Percentiles rank a stretch among this genome's conserved stretches.
phyloP scores from a whole-genome alignment of 495 filamentous ascomycete genomes.

The Trichoderma reesei region DNA sequence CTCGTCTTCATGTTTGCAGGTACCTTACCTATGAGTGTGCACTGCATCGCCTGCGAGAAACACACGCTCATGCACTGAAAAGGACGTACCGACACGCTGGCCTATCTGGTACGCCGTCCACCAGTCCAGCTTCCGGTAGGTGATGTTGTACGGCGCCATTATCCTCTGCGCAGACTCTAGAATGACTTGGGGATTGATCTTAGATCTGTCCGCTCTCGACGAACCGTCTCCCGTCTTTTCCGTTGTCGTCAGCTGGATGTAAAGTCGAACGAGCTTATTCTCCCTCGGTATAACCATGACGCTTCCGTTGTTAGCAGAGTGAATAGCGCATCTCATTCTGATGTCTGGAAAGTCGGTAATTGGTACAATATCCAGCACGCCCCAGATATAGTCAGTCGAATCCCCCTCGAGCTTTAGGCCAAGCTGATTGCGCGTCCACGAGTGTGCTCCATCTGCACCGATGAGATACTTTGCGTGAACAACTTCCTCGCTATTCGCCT shows the following conservation, averaged over 20 bases:
- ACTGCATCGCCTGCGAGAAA: constrained; percentile 66
- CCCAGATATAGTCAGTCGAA: neutral
- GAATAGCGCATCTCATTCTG: neutral
- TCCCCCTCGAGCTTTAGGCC: neutral
- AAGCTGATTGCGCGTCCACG: neutral
- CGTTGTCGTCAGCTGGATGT: neutral
- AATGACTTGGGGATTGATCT: neutral
- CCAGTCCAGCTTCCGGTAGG: neutral
- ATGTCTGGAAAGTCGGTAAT: constrained; percentile 10
- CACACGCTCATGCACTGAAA: constrained; percentile 17
- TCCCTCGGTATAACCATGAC: neutral
- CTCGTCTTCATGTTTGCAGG: constrained; percentile 14
- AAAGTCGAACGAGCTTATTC: neutral
- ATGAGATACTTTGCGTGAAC: constrained; percentile 2
- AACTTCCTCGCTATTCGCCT: neutral
- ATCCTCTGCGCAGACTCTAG: neutral
- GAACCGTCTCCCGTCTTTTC: neutral
- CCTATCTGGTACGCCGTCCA: neutral
- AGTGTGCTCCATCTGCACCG: neutral
- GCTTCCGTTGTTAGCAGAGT: neutral
- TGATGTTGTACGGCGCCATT: neutral
- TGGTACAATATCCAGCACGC: neutral
- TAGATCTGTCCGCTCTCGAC: neutral
- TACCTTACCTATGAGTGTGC: constrained; percentile 66
- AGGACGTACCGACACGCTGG: neutral